Evolutionary conservation across 805 yeast genomes (phyloP).

Genomic region (Nakazawaea wyomingensis): DNA sequence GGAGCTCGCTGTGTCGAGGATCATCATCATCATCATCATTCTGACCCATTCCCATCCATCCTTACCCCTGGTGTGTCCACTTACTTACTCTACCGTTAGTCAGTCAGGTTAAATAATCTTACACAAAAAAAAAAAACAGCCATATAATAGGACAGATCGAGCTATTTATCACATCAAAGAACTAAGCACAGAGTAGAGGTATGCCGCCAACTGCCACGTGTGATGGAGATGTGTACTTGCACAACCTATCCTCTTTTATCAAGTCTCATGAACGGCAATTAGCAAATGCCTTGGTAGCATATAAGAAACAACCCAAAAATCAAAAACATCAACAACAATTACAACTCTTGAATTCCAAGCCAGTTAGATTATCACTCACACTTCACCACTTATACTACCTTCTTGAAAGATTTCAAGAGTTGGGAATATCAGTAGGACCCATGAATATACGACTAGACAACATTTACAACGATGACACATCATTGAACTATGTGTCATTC

Average conservation of each 20-base stretch:
- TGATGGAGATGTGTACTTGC: constrained; percentile 56
- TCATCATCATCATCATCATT: too few relatives aligned
- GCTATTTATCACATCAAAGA: neutral
- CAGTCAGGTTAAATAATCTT: neutral
- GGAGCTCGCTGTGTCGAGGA: neutral
- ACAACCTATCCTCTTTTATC: constrained; percentile 47
- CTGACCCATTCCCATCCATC: too few relatives aligned
- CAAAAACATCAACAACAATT: constrained; percentile 7
- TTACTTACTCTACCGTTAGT: too few relatives aligned
- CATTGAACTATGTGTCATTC: constrained; percentile 50
- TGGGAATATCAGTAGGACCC: constrained; percentile 52
- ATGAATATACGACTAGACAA: constrained; percentile 54
- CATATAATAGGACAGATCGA: neutral
- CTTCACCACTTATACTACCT: constrained; percentile 60
- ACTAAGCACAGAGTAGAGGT: neutral
- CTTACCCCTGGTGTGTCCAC: too few relatives aligned
- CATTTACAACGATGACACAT: constrained; percentile 45
- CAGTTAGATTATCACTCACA: constrained; percentile 52
- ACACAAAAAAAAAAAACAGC: neutral
- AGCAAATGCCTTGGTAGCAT: constrained; percentile 53
- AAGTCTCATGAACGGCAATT: constrained; percentile 52
- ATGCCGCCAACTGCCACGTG: constrained; percentile 22
- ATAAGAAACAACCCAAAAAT: constrained; percentile 31
- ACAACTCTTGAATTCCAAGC: constrained; percentile 30
- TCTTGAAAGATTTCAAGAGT: constrained; percentile 48